These are phyloP conservation scores for Pyracantha coccinea DNA, from an alignment of 331 rosid species.

Conservation along the genomic window DNA sequence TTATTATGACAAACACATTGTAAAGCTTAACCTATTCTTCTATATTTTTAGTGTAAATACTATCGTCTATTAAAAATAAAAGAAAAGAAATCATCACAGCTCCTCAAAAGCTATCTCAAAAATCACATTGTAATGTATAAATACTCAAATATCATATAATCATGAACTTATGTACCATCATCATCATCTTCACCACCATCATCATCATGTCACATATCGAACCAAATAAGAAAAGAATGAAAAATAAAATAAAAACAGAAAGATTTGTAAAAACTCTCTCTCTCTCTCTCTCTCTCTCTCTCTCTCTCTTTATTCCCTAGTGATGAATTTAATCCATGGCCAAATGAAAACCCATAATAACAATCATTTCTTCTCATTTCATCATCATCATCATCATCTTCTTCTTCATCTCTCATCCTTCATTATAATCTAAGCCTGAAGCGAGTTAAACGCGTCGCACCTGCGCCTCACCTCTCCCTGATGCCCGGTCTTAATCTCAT, in stretches of 20 bases:
- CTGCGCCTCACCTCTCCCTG: constrained; percentile 1
- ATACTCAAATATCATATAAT: not conserved
- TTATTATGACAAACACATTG: too few species aligned
- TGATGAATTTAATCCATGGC: not conserved
- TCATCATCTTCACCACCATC: not conserved
- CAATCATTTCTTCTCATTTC: not conserved
- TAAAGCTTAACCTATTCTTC: too few species aligned
- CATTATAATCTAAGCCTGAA: not conserved
- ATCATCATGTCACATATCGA: not conserved
- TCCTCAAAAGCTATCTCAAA: too few species aligned
- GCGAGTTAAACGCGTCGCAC: not conserved
- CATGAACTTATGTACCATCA: not conserved
- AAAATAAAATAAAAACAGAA: not conserved
- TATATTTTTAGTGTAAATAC: too few species aligned
- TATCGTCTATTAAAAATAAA: too few species aligned
- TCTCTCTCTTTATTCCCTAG: not conserved
- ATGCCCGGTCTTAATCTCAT: not conserved
- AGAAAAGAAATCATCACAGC: too few species aligned
- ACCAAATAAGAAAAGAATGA: not conserved
- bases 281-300: too few species aligned
- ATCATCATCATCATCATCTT: not conserved
- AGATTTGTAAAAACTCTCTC: not conserved
- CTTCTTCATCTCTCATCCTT: not conserved
- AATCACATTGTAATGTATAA: too few species aligned
- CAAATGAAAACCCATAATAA: not conserved